phyloP scores from a whole-genome alignment of 78 protist genomes.

The Creolimax fragrantissima region DNA sequence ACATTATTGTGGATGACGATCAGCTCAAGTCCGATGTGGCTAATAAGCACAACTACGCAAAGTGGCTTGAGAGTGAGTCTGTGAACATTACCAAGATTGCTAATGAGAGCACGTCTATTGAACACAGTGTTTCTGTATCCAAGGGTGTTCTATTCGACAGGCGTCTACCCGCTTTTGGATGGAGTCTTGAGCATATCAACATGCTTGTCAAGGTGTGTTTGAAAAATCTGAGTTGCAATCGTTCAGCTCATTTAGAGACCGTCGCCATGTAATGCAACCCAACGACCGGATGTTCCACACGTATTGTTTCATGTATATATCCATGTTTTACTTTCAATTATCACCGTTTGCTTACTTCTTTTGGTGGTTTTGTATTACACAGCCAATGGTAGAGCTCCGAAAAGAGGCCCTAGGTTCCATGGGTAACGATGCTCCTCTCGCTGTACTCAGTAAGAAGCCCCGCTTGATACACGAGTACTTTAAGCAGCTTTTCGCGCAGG shows the following conservation, averaged over 20 bases:
- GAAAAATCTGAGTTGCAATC: no score
- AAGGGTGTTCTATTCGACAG: background rate
- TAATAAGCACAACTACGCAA: constrained; percentile 34
- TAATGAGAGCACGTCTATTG: background rate
- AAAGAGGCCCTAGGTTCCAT: constrained; percentile 58
- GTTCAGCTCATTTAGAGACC: no score
- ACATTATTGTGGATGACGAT: constrained; percentile 30
- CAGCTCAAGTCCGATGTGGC: constrained; percentile 48
- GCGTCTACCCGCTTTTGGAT: constrained; percentile 48
- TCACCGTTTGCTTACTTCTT: no score
- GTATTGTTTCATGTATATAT: no score
- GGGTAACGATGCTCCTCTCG: constrained; percentile 78
- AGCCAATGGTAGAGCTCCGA: constrained; percentile 21
- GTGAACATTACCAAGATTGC: background rate
- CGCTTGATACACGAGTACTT: constrained; percentile 67
- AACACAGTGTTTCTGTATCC: background rate
- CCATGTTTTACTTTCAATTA: no score
- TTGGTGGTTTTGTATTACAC: background rate
- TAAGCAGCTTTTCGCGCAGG: constrained; percentile 83
- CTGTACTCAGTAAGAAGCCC: constrained; percentile 55
- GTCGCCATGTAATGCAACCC: no score
- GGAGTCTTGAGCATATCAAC: constrained; percentile 56
- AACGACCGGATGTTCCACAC: no score
- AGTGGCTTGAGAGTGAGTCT: constrained; percentile 34
- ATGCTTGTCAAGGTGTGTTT: constrained; percentile 45